Evolutionary conservation across 140 eudicot species (phyloP).

Genomic region (Erigeron philadelphicus): DNA sequence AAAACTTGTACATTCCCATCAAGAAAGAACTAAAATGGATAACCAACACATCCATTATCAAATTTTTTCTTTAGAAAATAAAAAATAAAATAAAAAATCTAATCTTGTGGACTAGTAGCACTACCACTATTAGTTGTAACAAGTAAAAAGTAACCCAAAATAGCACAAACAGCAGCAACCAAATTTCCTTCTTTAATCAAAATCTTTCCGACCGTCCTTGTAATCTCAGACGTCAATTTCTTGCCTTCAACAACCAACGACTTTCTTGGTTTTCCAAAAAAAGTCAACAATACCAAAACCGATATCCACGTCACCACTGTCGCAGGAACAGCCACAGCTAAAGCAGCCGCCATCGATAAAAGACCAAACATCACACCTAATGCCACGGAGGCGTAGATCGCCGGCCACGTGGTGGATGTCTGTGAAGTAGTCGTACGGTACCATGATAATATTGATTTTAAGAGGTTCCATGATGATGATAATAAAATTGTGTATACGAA

Average conservation of each 20-base stretch:
- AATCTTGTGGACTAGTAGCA: no score
- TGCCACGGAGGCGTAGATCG: conserved; percentile 64
- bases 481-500: conserved; percentile 53
- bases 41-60: no score
- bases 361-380: conserved; percentile 59
- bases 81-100: no score
- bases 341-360: conserved; percentile 72
- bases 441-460: conserved; percentile 60
- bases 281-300: conserved; percentile 58
- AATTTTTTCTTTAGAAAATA: no score
- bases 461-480: conserved; percentile 61
- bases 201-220: conserved; percentile 50
- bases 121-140: conserved; percentile 29
- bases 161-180: conserved; percentile 82
- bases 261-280: conserved; percentile 60
- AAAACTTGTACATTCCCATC: no score
- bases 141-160: conserved; percentile 63
- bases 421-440: conserved; percentile 40
- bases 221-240: conserved; percentile 84
- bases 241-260: conserved; percentile 71
- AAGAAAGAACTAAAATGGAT: no score
- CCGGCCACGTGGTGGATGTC: conserved; percentile 45
- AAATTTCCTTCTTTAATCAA: conserved; percentile 88
- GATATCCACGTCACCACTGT: conserved; percentile 86
- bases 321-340: conserved; percentile 79